A percentile compares a stretch with the other conserved stretches of the same genome.
These are phyloP conservation scores for Fusarium albosuccineum DNA, from an alignment of 2,329 filamentous ascomycete species.

Conservation along the genomic window DNA sequence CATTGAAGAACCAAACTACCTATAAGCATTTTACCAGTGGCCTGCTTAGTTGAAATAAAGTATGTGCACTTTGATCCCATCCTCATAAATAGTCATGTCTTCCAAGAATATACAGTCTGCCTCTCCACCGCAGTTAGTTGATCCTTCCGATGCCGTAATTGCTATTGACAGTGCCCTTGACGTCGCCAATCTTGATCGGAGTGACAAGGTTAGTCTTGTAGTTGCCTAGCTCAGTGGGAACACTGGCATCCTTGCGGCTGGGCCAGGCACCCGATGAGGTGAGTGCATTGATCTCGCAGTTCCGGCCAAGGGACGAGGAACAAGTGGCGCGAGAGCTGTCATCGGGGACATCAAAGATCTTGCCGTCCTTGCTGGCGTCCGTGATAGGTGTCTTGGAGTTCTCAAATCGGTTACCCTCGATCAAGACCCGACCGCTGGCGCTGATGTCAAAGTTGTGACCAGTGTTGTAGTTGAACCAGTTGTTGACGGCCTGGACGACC, in stretches of 20 bases:
- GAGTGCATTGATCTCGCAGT: not conserved
- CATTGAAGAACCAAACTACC: too few species aligned
- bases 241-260: not conserved
- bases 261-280: not conserved
- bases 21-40: too few species aligned
- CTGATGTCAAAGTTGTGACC: conserved; percentile 61
- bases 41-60: too few species aligned
- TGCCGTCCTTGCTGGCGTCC: not conserved
- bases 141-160: not conserved
- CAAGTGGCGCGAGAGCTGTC: not conserved
- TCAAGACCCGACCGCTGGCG: conserved; percentile 47
- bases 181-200: not conserved
- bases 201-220: not conserved
- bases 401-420: conserved; percentile 58
- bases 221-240: not conserved
- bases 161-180: not conserved
- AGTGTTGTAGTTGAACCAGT: conserved; percentile 56
- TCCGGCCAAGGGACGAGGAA: not conserved
- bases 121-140: not conserved
- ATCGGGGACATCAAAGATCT: not conserved
- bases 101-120: too few species aligned
- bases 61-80: too few species aligned
- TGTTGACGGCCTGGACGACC: conserved; percentile 55
- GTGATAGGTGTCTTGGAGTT: conserved; percentile 4
- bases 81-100: too few species aligned